Conservation (phyloP, 805 yeast species). For the Wickerhamomyces pijperi region DNA sequence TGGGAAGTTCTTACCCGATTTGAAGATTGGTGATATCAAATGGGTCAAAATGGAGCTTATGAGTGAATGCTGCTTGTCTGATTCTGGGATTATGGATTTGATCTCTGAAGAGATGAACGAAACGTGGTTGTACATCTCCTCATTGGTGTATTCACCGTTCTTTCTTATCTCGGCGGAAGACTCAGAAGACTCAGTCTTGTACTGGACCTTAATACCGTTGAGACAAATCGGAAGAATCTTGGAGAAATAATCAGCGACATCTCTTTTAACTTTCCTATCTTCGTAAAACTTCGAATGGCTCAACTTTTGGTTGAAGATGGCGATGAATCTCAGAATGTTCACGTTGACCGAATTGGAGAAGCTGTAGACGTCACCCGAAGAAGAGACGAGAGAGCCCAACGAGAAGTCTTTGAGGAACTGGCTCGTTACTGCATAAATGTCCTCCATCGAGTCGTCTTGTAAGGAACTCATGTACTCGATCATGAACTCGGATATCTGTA, state of each 20-base stretch:
- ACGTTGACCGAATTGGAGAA: conserved; percentile 39
- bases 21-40: conserved; percentile 41
- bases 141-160: conserved; percentile 19
- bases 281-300: conserved; percentile 51
- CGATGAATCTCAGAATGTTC: conserved; percentile 39
- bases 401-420: conserved; percentile 50
- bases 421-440: conserved; percentile 53
- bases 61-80: conserved; percentile 45
- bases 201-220: conserved; percentile 11
- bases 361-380: conserved; percentile 23
- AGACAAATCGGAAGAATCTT: conserved; percentile 24
- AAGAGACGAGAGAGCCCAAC: conserved; percentile 8
- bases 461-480: conserved; percentile 51
- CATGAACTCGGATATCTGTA: conserved; percentile 21
- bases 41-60: conserved; percentile 43
- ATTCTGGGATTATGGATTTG: conserved; percentile 29
- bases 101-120: conserved; percentile 22
- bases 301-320: conserved; percentile 43
- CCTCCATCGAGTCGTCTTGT: conserved; percentile 71
- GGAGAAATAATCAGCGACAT: conserved; percentile 33
- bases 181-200: conserved; percentile 5
- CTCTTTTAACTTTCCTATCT: conserved; percentile 47
- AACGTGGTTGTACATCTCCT: conserved; percentile 33
- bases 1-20: conserved; percentile 29
- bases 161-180: conserved; percentile 8